Evolutionary conservation across 192 early-diverging fungal genomes (phyloP).

Genomic region (Coemansia sp.): DNA sequence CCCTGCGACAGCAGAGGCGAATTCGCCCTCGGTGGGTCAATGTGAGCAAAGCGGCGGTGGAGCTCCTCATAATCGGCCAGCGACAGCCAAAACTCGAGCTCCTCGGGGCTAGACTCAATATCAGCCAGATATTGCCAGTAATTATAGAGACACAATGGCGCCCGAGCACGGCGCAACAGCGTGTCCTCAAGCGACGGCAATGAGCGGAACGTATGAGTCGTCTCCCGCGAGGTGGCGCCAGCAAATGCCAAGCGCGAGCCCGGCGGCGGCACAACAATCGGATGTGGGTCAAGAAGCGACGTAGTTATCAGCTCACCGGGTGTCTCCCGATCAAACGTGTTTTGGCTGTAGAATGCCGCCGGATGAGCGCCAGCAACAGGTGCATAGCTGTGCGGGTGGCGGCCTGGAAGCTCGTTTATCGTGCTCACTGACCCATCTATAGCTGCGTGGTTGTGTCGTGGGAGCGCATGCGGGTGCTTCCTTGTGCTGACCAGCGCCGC

Average conservation of each 20-base stretch:
- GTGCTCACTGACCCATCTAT: slow-evolving; percentile 22
- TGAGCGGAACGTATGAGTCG: slow-evolving; percentile 30
- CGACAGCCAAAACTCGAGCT: slow-evolving; percentile 76
- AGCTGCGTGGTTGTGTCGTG: background rate
- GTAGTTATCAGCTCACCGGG: slow-evolving; percentile 15
- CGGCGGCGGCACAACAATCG: slow-evolving; percentile 44
- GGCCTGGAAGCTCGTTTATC: slow-evolving; percentile 1
- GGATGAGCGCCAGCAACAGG: background rate
- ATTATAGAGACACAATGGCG: slow-evolving; percentile 75
- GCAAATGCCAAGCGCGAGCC: slow-evolving; percentile 51
- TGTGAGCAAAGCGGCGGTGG: slow-evolving; percentile 57
- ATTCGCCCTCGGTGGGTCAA: slow-evolving; percentile 6
- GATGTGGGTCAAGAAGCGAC: slow-evolving; percentile 51
- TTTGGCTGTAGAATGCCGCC: background rate
- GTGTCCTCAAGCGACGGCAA: slow-evolving; percentile 73
- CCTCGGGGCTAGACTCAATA: slow-evolving; percentile 60
- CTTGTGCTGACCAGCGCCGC: slow-evolving; percentile 23
- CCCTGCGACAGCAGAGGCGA: slow-evolving; percentile 4
- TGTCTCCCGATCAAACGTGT: slow-evolving; percentile 3
- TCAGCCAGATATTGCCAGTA: slow-evolving; percentile 76
- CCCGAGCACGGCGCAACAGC: slow-evolving; percentile 61
- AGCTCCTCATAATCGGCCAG: slow-evolving; percentile 71
- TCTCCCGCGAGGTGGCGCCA: slow-evolving; percentile 28
- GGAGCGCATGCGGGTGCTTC: slow-evolving; percentile 7
- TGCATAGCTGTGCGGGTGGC: background rate